Conservation (phyloP, 1,284 basidiomycete genomes). For the Ganoderma leucocontextum region DNA sequence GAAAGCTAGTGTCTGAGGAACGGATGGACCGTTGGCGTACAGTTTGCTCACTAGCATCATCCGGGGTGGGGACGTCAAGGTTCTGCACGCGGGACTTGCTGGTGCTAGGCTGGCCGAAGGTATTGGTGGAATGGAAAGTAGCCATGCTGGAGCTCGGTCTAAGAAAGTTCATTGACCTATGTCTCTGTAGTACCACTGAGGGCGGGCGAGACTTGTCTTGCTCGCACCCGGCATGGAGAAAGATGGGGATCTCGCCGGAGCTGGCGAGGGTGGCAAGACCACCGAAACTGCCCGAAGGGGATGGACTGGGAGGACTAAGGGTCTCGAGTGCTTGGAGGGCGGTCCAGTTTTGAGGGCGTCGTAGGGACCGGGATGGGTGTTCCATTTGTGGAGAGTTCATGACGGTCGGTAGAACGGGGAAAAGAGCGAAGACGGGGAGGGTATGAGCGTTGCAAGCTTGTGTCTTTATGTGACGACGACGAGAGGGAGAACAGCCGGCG, state of each 20-base stretch:
- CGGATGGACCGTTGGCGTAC: constrained; percentile 3
- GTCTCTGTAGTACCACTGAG: not conserved
- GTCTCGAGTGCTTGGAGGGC: constrained; percentile 51
- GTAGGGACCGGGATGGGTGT: constrained; percentile 6
- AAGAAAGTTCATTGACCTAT: constrained; percentile 7
- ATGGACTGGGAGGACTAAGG: constrained; percentile 52
- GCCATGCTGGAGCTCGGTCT: constrained; percentile 31
- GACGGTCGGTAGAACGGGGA: not conserved
- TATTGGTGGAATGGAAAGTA: constrained; percentile 37
- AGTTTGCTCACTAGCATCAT: constrained; percentile 25
- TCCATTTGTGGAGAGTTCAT: not conserved
- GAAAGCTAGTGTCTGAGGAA: constrained; percentile 12
- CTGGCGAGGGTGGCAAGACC: constrained; percentile 50
- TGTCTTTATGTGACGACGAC: not conserved
- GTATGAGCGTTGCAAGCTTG: not conserved
- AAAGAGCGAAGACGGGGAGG: not conserved
- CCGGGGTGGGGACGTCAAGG: not conserved
- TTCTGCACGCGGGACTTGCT: not conserved
- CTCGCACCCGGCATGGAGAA: constrained; percentile 48
- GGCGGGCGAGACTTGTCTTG: constrained; percentile 5
- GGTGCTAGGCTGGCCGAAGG: constrained; percentile 34
- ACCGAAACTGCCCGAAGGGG: constrained; percentile 55
- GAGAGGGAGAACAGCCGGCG: not conserved
- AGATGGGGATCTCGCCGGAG: constrained; percentile 63
- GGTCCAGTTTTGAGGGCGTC: constrained; percentile 38